Base-by-base conservation (phyloP, 2,329 filamentous ascomycete species). In the Scedosporium dehoogii region DNA sequence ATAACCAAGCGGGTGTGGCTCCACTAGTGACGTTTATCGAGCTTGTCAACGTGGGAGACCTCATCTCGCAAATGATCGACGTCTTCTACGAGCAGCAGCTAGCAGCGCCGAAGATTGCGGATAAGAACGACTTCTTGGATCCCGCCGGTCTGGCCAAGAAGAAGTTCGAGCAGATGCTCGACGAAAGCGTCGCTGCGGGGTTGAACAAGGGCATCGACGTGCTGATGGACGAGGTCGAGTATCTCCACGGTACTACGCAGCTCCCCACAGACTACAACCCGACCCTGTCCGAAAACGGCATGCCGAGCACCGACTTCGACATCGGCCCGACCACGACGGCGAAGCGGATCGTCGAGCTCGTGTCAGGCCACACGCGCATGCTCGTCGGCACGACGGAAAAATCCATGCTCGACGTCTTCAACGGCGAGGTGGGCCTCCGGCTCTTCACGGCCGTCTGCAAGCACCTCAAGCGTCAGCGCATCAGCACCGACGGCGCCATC, bases 31-130 rank as follows among this genome's bases (percentile, higher is more conserved):
- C 91, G 0, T 99, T 99, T 70, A 85, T 99, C 65, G 94, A 99
- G 75, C 84, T 99, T 29, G 94, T 99, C 73, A 99, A 99, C 71
- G 93, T 99, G 0, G 94, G 94, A 63, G 94, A 99, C 73, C 81
- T 99, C 63, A 99, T 99, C 68, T 91, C 96, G 64, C 94, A 99
- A 73, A 99, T 99, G 94, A 86, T 99, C 63, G 94, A 99, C 72
- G 92, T 99, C 41, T 99, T 99, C 72, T 99, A 96, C 75, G 90
- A 96, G 72, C 94, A 97, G 75, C 94, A 99, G 76, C 83, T 99
- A 29, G 86, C 92, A 5, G 84, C 85, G 0, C 85, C 89, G 14
- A 90, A 90, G 69, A 86, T 99, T 61, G 89, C 89, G 1, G 93
- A 97, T 71, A 87, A 90, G 53, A 96, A 96, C 71, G 94, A 99